Evolutionary conservation across 805 yeast species (phyloP).

Genomic region (Candida nanaspora): DNA sequence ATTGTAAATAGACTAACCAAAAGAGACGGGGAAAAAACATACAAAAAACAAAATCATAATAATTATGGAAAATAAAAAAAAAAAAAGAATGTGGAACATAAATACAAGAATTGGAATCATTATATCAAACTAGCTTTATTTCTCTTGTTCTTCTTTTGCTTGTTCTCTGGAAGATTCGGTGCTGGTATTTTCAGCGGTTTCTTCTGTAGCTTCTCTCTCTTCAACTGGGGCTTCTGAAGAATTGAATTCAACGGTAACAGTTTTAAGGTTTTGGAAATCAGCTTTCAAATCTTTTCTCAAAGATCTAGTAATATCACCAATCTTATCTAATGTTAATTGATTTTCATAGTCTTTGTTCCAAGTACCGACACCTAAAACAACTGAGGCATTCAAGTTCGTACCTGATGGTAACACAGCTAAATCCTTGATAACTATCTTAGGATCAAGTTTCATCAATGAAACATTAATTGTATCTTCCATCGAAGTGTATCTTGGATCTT

Average conservation of each 20-base stretch:
- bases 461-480: constrained; percentile 30
- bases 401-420: constrained; percentile 46
- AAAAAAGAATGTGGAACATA: too few species aligned
- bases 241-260: constrained; percentile 25
- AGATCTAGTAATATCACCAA: constrained; percentile 22
- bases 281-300: constrained; percentile 23
- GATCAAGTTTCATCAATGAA: constrained; percentile 24
- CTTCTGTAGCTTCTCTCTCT: constrained; percentile 1
- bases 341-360: constrained; percentile 22
- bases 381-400: constrained; percentile 39
- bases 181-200: constrained; percentile 3
- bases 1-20: too few species aligned
- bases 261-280: constrained; percentile 27
- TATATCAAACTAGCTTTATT: background rate
- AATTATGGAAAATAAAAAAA: too few species aligned
- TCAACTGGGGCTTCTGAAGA: constrained; percentile 8
- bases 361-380: constrained; percentile 23
- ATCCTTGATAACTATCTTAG: constrained; percentile 26
- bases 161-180: background rate
- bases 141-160: background rate
- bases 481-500: constrained; percentile 40
- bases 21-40: too few species aligned
- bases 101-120: too few species aligned
- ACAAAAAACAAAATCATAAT: too few species aligned
- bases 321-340: constrained; percentile 23